Percentiles rank a stretch among this genome's conserved stretches.
Evolutionary conservation across 495 filamentous ascomycete species (phyloP).

Genomic region (Trichoderma asperelloides): DNA sequence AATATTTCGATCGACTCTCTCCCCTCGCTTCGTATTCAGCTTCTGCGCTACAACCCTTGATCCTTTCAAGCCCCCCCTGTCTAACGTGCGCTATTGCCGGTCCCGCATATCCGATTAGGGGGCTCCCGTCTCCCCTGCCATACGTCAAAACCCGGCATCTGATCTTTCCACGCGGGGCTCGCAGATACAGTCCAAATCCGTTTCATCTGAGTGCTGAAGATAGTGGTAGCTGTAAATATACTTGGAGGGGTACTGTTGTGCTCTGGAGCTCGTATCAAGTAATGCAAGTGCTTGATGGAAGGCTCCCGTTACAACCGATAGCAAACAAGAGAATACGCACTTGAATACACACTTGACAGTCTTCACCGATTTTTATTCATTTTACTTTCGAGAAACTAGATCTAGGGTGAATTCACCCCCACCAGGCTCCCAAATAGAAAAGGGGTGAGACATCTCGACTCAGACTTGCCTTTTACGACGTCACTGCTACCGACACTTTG

Average conservation of each 20-base stretch:
- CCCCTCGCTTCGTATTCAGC: background rate
- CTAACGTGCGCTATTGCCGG: background rate
- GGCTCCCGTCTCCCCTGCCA: too few relatives aligned
- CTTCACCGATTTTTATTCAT: background rate
- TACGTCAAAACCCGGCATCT: background rate
- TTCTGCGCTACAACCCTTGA: background rate
- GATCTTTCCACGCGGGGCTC: background rate
- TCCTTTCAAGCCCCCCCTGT: background rate
- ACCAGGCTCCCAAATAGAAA: background rate
- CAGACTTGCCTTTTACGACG: constrained; percentile 17
- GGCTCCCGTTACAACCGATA: too few relatives aligned
- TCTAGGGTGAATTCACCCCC: background rate
- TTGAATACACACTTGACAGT: too few relatives aligned
- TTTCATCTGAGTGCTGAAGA: too few relatives aligned
- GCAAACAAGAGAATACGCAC: too few relatives aligned
- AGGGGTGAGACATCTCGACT: constrained; percentile 10
- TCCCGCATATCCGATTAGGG: constrained; percentile 5
- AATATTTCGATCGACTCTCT: constrained; percentile 2
- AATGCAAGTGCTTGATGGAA: too few relatives aligned
- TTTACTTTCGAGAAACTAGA: background rate
- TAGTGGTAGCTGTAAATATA: too few relatives aligned
- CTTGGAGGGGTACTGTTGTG: too few relatives aligned
- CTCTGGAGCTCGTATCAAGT: too few relatives aligned
- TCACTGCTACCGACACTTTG: constrained; percentile 10
- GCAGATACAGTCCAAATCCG: background rate